Percentiles rank a stretch among this genome's conserved stretches.
Conservation (phyloP, 371 early-diverging fungal species). For the Mucor irregularis region DNA sequence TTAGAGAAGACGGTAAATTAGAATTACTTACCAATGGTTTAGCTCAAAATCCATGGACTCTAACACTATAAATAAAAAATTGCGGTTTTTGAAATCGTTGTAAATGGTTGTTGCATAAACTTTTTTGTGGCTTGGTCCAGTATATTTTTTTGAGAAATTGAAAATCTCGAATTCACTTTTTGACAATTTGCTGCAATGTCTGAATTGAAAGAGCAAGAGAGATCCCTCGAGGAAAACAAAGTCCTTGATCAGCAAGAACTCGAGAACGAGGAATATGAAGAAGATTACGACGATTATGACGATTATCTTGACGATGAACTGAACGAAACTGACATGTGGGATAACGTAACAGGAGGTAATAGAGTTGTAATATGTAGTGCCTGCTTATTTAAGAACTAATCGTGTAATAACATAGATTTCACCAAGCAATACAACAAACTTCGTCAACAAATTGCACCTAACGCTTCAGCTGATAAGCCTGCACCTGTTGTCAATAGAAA, state of each 20-base stretch:
- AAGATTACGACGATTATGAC: slow-evolving; percentile 53
- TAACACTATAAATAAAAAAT: slow-evolving; percentile 7
- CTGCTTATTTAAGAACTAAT: not conserved
- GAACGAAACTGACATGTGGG: slow-evolving; percentile 66
- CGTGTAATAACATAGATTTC: slow-evolving; percentile 61
- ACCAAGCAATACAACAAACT: slow-evolving; percentile 92
- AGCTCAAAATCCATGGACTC: slow-evolving; percentile 49
- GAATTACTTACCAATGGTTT: slow-evolving; percentile 54
- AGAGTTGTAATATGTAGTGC: not conserved
- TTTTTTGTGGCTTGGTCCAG: not conserved
- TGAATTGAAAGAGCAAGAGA: slow-evolving; percentile 1
- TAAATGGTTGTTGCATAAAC: no score
- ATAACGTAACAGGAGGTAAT: slow-evolving; percentile 51
- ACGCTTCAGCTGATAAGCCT: slow-evolving; percentile 24
- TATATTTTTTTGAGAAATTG: not conserved
- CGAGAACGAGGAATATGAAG: slow-evolving; percentile 23
- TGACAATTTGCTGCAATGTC: slow-evolving; percentile 1
- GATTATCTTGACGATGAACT: slow-evolving; percentile 61
- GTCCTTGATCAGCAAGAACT: not conserved
- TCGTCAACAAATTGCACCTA: slow-evolving; percentile 58
- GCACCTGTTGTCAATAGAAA: slow-evolving; percentile 49
- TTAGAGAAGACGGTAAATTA: slow-evolving; percentile 45
- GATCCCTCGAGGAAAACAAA: not conserved
- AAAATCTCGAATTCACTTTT: not conserved
- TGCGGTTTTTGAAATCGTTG: not conserved